A percentile compares a stretch with the other conserved stretches of the same genome.
Conservation (phyloP, 164 flowering plant species). For the Vitis rotundifolia region DNA sequence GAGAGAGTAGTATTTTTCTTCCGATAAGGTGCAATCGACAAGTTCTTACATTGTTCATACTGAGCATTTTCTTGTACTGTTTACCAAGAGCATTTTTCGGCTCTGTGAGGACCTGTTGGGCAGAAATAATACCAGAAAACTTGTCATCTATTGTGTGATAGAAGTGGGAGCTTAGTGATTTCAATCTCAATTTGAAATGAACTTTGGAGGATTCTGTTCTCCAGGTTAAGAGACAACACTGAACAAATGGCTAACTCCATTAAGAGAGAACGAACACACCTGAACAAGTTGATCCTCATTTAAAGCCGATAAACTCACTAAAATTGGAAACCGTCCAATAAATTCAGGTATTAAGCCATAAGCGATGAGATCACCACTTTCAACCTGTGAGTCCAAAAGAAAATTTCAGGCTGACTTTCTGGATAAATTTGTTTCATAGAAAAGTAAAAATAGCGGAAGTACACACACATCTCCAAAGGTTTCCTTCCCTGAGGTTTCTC, state of each 20-base stretch:
- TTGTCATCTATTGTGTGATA: too few relatives aligned
- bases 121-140: slow-evolving; percentile 2
- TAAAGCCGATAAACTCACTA: slow-evolving; percentile 87
- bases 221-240: background rate
- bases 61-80: slow-evolving; percentile 92
- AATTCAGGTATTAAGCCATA: slow-evolving; percentile 99
- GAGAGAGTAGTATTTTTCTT: too few relatives aligned
- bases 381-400: slow-evolving; percentile 59
- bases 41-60: slow-evolving; percentile 86
- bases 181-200: too few relatives aligned
- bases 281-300: slow-evolving; percentile 95
- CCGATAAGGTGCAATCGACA: slow-evolving; percentile 1
- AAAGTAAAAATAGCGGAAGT: too few relatives aligned
- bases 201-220: too few relatives aligned
- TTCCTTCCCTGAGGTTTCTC: too few relatives aligned
- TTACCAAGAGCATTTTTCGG: slow-evolving; percentile 97
- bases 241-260: background rate
- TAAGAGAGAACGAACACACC: slow-evolving; percentile 36
- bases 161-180: too few relatives aligned
- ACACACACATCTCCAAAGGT: too few relatives aligned
- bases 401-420: background rate
- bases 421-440: too few relatives aligned
- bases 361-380: slow-evolving; percentile 91
- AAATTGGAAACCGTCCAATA: slow-evolving; percentile 93
- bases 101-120: slow-evolving; percentile 77